Evolutionary conservation across 805 yeast genomes (phyloP), one percentile per base, ranked within the genome.

Genomic region (Candida verbasci): DNA sequence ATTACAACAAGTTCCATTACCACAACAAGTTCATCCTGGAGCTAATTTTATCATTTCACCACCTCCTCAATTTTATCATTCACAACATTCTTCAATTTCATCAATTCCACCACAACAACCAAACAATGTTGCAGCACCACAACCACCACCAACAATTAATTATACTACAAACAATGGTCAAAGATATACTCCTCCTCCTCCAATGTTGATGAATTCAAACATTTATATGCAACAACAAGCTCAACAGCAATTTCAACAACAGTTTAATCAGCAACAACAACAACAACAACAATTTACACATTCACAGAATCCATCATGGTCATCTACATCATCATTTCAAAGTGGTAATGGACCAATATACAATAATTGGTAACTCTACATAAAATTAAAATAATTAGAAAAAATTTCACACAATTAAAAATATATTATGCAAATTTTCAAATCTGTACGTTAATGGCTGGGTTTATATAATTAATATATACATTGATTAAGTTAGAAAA

Each of bases 161-260:
- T 39, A 36, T 26, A 36, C 34, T 31, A 36, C 42, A 7, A 39
- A 31, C 10, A 34, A 39, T 17, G 15, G 17, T 1, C 32, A 33
- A 6, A 27, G 35, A 10, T 34, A 29, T 20, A 30, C 38, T 21
- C 38, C 41, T 3, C 36, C 43, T 10, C 38, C 41, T 2, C 40
- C 26, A 24, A 29, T 11, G 7, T 5, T 30, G 21, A 29, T 34
- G 28, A 17, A 24, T 17, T 10, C 15, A 6, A 31, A 31, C n/a
- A 9, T 23, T 22, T 31, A 30, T n/a, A 9, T 12, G 6, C 17
- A 21, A 11, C 28, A 32, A 23, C 35, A 24, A 27, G 34, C n/a
- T 6, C 36, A 25, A 16, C 37, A 39, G 3, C 42, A 39, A 31
- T 24, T 17, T 12, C 34, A 31, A 15, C 34, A 24, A 11, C 30